Evolutionary conservation across 1,284 basidiomycete genomes (phyloP).

Genomic region (Amylostereum areolatum): DNA sequence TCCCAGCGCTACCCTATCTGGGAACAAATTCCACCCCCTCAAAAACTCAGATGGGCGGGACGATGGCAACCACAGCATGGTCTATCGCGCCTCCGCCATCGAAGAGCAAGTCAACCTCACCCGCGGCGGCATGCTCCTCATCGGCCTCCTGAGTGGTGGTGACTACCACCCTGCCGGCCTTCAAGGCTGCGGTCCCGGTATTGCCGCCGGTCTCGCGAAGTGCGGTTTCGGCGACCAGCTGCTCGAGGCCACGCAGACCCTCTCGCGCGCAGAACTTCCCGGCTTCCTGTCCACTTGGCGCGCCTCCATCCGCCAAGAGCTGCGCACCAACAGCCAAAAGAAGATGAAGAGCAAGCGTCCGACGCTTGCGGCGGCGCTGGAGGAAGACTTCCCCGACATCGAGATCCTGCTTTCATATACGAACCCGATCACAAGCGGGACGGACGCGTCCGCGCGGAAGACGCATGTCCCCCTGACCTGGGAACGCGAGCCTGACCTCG

Average conservation of each 20-base stretch:
- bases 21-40: constrained; percentile 54
- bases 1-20: constrained; percentile 67
- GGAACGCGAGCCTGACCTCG: constrained; percentile 65
- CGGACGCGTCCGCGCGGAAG: constrained; percentile 32
- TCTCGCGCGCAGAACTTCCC: constrained; percentile 39
- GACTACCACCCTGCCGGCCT: constrained; percentile 81
- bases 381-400: constrained; percentile 58
- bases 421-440: constrained; percentile 68
- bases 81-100: constrained; percentile 56
- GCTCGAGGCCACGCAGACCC: constrained; percentile 51
- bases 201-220: constrained; percentile 61
- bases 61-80: constrained; percentile 69
- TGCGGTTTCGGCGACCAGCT: constrained; percentile 70
- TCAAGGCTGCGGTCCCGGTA: constrained; percentile 53
- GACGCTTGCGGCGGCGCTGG: constrained; percentile 55
- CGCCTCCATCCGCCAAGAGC: constrained; percentile 54
- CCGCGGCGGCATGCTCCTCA: constrained; percentile 75
- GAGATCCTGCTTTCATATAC: constrained; percentile 71
- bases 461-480: constrained; percentile 35
- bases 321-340: constrained; percentile 11
- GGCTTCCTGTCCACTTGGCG: constrained; percentile 62
- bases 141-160: constrained; percentile 84
- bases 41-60: constrained; percentile 62
- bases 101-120: constrained; percentile 52
- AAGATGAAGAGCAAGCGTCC: constrained; percentile 57